Conservation (phyloP, 116 monocot species). For the Iris pallida region DNA sequence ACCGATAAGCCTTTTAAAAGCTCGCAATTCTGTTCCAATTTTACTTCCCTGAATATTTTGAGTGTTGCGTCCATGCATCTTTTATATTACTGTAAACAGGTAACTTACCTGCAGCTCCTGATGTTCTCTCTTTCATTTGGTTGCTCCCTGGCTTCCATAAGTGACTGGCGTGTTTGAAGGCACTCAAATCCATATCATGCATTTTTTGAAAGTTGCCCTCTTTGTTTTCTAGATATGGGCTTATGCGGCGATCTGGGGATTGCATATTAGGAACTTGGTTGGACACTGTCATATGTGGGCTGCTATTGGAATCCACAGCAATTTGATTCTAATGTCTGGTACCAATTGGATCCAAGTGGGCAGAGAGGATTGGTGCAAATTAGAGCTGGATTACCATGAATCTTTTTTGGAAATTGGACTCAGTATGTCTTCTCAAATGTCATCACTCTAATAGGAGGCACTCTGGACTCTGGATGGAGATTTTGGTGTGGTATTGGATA, state of each 20-base stretch:
- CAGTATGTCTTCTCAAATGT: constrained; percentile 4
- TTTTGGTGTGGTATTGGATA: not conserved
- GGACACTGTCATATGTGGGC: constrained; percentile 25
- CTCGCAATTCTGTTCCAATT: too few species aligned
- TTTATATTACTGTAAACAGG: too few species aligned
- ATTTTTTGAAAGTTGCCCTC: constrained; percentile 27
- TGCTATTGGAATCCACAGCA: not conserved
- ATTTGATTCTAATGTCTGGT: too few species aligned
- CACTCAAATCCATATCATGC: constrained; percentile 2
- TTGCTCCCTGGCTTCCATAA: not conserved
- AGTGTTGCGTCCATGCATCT: too few species aligned
- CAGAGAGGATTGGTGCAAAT: too few species aligned
- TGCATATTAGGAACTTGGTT: constrained; percentile 48
- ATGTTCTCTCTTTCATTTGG: not conserved
- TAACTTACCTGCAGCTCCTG: not conserved
- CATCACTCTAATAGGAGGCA: constrained; percentile 3
- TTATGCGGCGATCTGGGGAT: constrained; percentile 52
- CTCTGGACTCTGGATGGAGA: not conserved
- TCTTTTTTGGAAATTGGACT: not conserved
- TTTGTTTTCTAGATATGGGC: constrained; percentile 51
- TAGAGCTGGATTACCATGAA: constrained; percentile 5
- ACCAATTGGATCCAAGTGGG: too few species aligned
- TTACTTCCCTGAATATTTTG: too few species aligned
- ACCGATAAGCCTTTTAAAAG: too few species aligned
- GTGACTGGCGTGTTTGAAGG: not conserved